Percentiles rank a stretch among this genome's conserved stretches.
These are phyloP conservation scores for Lolium rigidum DNA, from an alignment of 176 grass and related monocot genomes.

Conservation along the genomic window DNA sequence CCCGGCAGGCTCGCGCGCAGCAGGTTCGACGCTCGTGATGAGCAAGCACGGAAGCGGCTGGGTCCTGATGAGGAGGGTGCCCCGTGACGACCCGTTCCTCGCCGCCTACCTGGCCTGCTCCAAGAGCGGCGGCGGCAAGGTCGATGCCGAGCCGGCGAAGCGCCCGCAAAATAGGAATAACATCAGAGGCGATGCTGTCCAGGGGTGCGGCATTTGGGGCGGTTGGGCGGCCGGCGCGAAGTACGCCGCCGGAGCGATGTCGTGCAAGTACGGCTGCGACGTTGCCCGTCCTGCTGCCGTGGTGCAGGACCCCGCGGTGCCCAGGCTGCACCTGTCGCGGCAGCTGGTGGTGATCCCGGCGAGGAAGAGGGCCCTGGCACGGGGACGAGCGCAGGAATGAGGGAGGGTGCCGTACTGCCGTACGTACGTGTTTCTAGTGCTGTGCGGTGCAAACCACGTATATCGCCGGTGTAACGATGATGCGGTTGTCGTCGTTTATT, in stretches of 20 bases:
- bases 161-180: too few relatives aligned
- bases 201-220: constrained; percentile 37
- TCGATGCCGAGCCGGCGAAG: not conserved
- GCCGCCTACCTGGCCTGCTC: constrained; percentile 52
- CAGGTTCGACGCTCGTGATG: not conserved
- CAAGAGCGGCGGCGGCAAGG: constrained; percentile 13
- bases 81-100: constrained; percentile 47
- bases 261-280: constrained; percentile 40
- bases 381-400: constrained; percentile 22
- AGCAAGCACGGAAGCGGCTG: constrained; percentile 8
- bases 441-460: not conserved
- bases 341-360: constrained; percentile 43
- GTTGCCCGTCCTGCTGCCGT: not conserved
- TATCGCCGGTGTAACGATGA: too few relatives aligned
- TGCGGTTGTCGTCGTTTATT: too few relatives aligned
- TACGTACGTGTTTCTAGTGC: not conserved
- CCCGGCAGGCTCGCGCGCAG: not conserved
- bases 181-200: not conserved
- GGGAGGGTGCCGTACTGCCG: not conserved
- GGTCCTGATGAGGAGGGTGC: constrained; percentile 13
- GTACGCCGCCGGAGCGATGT: constrained; percentile 35
- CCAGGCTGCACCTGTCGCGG: constrained; percentile 46
- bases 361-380: constrained; percentile 18
- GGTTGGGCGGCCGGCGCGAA: constrained; percentile 40
- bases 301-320: not conserved